A percentile compares a stretch with the other conserved stretches of the same genome.
Evolutionary conservation across 306 rosid genomes (phyloP).

Genomic region (Casuarina equisetifolia): DNA sequence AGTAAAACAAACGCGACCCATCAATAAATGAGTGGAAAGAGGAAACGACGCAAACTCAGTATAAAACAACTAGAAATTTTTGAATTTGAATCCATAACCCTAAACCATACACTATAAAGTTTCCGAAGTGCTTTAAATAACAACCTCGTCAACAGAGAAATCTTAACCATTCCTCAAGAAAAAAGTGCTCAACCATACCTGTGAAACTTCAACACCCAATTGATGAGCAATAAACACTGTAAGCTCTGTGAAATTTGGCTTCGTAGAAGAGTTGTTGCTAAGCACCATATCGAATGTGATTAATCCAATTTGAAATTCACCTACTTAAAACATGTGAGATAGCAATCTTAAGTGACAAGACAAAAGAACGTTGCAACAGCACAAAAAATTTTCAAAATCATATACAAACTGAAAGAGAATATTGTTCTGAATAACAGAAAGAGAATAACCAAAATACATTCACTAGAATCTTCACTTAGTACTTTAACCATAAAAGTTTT

Average conservation of each 20-base stretch:
- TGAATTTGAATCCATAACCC: neutral
- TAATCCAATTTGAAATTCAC: constrained; percentile 61
- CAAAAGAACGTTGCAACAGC: neutral
- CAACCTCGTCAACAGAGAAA: neutral
- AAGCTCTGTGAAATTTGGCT: constrained; percentile 66
- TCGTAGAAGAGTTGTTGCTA: constrained; percentile 61
- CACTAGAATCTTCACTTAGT: neutral
- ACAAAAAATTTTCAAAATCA: neutral
- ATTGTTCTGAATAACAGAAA: neutral
- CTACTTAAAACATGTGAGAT: constrained; percentile 37
- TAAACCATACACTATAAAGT: neutral
- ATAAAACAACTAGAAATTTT: neutral
- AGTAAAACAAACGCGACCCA: neutral
- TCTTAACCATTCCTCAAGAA: constrained; percentile 23
- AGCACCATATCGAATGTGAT: constrained; percentile 62
- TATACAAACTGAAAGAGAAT: neutral
- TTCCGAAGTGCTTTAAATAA: neutral
- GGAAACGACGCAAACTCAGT: neutral
- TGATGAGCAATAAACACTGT: constrained; percentile 67
- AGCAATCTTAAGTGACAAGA: constrained; percentile 7
- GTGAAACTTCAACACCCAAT: constrained; percentile 66
- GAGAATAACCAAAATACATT: neutral
- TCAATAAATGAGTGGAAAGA: neutral
- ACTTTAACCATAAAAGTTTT: neutral
- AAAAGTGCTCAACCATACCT: constrained; percentile 45